Evolutionary conservation across 345 rosid genomes (phyloP).

Genomic region (Linum tenue): DNA sequence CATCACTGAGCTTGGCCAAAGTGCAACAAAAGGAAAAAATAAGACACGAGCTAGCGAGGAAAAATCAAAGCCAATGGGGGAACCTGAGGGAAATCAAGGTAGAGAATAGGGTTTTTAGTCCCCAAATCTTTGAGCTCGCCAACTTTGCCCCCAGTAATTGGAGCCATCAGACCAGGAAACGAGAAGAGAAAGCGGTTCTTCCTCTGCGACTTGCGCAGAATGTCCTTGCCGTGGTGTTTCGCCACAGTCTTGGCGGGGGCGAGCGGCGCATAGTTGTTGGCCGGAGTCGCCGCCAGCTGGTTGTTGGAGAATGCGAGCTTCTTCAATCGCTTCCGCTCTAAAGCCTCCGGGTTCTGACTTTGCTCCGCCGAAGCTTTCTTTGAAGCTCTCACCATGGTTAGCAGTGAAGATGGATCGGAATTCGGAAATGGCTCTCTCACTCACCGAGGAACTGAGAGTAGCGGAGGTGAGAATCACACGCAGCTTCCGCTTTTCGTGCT

Average conservation of each 20-base stretch:
- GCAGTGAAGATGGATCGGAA: background rate
- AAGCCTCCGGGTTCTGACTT: slow-evolving; percentile 28
- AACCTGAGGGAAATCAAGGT: slow-evolving; percentile 72
- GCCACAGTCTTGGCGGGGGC: slow-evolving; percentile 47
- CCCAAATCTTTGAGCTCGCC: slow-evolving; percentile 74
- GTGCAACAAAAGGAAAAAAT: background rate
- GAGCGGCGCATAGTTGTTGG: slow-evolving; percentile 29
- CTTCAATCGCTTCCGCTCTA: slow-evolving; percentile 42
- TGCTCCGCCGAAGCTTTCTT: slow-evolving; percentile 21
- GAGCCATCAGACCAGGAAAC: slow-evolving; percentile 66
- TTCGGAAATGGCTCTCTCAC: background rate
- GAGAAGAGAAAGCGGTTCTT: slow-evolving; percentile 67
- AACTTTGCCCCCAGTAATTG: slow-evolving; percentile 54
- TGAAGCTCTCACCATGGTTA: slow-evolving; percentile 24
- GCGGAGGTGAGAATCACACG: background rate
- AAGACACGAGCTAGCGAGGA: background rate
- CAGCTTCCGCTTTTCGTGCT: background rate
- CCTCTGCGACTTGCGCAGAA: slow-evolving; percentile 68
- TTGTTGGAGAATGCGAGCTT: slow-evolving; percentile 38
- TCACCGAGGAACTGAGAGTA: background rate
- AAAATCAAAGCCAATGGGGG: background rate
- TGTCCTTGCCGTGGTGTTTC: slow-evolving; percentile 76
- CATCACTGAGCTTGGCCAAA: background rate
- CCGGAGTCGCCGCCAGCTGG: slow-evolving; percentile 40
- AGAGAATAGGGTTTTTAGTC: slow-evolving; percentile 76